Conservation (phyloP, 164 flowering plant genomes). For the Kalanchoe fedtschenkoi region DNA sequence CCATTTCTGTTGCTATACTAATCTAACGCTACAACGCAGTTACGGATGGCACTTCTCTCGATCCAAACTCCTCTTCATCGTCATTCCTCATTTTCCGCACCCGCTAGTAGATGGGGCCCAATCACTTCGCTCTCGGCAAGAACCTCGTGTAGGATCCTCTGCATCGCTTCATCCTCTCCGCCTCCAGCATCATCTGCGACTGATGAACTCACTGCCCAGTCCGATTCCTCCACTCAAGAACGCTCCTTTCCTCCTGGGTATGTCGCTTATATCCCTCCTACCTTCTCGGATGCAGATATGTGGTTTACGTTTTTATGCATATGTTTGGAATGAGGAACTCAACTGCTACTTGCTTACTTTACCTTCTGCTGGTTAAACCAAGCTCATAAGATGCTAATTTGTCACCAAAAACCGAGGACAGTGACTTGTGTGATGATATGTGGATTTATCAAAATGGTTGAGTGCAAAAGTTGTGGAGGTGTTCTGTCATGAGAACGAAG, state of each 20-base stretch:
- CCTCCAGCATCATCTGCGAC: constrained; percentile 13
- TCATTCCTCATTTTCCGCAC: constrained; percentile 19
- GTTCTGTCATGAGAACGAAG: too few species aligned
- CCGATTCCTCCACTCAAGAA: background rate
- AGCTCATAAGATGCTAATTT: too few species aligned
- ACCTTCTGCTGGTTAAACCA: too few species aligned
- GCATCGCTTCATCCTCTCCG: constrained; percentile 10
- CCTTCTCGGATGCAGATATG: background rate
- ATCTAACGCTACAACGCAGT: background rate
- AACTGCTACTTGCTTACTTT: too few species aligned
- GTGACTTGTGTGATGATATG: too few species aligned
- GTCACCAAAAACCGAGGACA: too few species aligned
- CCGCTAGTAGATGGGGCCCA: constrained; percentile 20
- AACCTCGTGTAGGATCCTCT: constrained; percentile 8
- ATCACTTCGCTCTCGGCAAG: constrained; percentile 15
- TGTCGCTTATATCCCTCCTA: background rate
- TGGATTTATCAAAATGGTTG: too few species aligned
- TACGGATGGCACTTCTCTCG: constrained; percentile 8
- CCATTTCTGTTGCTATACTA: background rate
- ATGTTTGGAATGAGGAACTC: background rate
- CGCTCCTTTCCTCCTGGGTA: constrained; percentile 4
- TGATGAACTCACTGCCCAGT: background rate
- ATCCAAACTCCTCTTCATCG: constrained; percentile 11
- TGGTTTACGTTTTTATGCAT: background rate
- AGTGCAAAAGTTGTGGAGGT: too few species aligned